Evolutionary conservation across 2,329 filamentous ascomycete species (phyloP).

Genomic region (Paecilomyces formosus): DNA sequence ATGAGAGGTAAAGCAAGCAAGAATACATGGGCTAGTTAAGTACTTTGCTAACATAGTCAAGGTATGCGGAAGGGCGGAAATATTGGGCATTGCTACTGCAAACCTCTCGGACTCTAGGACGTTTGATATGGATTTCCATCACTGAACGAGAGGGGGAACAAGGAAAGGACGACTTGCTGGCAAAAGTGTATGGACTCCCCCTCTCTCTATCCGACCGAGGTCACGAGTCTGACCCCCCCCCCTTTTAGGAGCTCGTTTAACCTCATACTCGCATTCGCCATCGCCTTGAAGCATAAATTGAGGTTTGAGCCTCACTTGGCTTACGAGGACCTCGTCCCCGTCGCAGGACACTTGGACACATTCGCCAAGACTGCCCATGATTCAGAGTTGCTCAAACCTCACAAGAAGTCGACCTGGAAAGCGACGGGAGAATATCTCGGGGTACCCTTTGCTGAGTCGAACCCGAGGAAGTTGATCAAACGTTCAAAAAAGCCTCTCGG

Average conservation of each 20-base stretch:
- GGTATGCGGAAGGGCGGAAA: conserved; percentile 56
- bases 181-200: conserved; percentile 49
- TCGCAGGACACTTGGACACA: conserved; percentile 66
- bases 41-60: conserved; percentile 6
- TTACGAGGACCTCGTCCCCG: conserved; percentile 64
- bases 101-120: conserved; percentile 50
- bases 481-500: conserved; percentile 64
- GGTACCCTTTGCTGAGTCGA: conserved; percentile 66
- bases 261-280: conserved; percentile 68
- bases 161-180: conserved; percentile 60
- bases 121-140: conserved; percentile 76
- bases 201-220: not conserved
- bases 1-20: conserved; percentile 49
- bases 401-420: conserved; percentile 52
- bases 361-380: conserved; percentile 58
- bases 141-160: conserved; percentile 50
- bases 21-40: not conserved
- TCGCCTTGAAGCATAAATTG: conserved; percentile 71
- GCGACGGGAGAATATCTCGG: conserved; percentile 65
- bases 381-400: conserved; percentile 23
- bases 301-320: conserved; percentile 75
- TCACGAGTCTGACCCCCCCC: not conserved
- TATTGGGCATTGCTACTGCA: conserved; percentile 54
- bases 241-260: conserved; percentile 57
- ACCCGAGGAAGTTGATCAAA: conserved; percentile 73